Evolutionary conservation across 345 rosid genomes (phyloP).

Genomic region (Hypericum perforatum): DNA sequence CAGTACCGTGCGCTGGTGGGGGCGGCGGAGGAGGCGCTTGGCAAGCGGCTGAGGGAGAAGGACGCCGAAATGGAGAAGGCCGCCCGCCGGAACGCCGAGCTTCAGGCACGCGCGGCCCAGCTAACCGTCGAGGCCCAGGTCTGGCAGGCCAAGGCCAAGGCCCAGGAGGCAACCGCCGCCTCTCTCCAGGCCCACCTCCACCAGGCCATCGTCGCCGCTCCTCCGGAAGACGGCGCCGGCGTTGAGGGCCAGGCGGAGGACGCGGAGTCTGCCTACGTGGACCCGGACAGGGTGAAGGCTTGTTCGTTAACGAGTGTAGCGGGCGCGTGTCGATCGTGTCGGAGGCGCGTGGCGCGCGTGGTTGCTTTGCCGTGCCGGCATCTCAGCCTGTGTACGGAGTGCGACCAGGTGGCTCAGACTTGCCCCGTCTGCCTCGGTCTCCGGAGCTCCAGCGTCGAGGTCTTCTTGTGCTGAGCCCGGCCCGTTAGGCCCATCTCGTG

Average conservation of each 20-base stretch:
- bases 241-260: constrained; percentile 50
- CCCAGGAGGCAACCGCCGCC: constrained; percentile 70
- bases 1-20: constrained; percentile 70
- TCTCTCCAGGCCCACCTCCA: constrained; percentile 70
- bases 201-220: constrained; percentile 41
- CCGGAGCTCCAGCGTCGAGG: constrained; percentile 68
- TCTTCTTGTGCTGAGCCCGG: constrained; percentile 37
- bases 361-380: constrained; percentile 90
- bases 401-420: constrained; percentile 46
- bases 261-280: constrained; percentile 79
- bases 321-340: constrained; percentile 42
- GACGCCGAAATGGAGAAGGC: constrained; percentile 69
- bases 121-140: constrained; percentile 65
- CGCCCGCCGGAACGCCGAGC: constrained; percentile 59
- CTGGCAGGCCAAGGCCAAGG: constrained; percentile 80
- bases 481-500: no score
- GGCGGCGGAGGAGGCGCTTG: constrained; percentile 54
- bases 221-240: constrained; percentile 39
- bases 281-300: constrained; percentile 46
- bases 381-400: constrained; percentile 58
- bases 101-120: constrained; percentile 78
- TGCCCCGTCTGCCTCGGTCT: constrained; percentile 71
- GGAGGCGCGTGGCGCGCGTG: constrained; percentile 53
- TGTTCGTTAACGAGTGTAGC: constrained; percentile 24
- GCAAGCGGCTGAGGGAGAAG: constrained; percentile 51